These are phyloP conservation scores for Stephania cephalantha DNA, from an alignment of 164 flowering plant genomes.

Conservation along the genomic window DNA sequence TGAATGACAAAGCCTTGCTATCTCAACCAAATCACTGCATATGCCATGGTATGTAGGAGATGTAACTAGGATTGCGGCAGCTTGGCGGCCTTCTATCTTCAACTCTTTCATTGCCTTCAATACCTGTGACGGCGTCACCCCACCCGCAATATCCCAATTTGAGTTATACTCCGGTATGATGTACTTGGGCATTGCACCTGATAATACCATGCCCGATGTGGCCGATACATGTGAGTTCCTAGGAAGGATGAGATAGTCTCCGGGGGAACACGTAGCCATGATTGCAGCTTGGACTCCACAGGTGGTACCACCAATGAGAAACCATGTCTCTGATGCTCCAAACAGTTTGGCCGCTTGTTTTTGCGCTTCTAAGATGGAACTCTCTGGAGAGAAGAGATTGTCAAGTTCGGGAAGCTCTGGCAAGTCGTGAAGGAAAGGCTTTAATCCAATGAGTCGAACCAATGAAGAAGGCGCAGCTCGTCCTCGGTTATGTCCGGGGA, in stretches of 20 bases:
- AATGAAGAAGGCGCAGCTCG: conserved; percentile 51
- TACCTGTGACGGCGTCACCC: conserved; percentile 19
- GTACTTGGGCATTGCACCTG: conserved; percentile 44
- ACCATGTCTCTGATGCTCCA: conserved; percentile 56
- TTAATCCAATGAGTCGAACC: conserved; percentile 32
- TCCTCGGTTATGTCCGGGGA: conserved; percentile 87
- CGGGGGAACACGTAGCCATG: conserved; percentile 54
- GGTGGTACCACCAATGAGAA: conserved; percentile 54
- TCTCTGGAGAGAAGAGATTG: conserved; percentile 45
- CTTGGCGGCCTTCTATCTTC: conserved; percentile 29
- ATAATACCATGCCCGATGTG: conserved; percentile 43
- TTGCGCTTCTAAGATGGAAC: conserved; percentile 46
- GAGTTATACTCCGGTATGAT: conserved; percentile 38
- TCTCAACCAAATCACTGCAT: conserved; percentile 34
- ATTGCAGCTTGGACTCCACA: conserved; percentile 58
- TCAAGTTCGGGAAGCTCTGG: conserved; percentile 53
- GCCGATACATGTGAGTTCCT: conserved; percentile 52
- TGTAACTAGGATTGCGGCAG: conserved; percentile 40
- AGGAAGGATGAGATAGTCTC: conserved; percentile 40
- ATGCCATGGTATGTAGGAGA: conserved; percentile 55
- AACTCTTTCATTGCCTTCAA: conserved; percentile 35
- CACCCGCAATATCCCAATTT: conserved; percentile 44
- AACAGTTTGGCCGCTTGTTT: conserved; percentile 40
- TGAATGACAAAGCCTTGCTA: conserved; percentile 33
- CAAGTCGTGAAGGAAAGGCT: conserved; percentile 39